Base-by-base conservation (phyloP, 2,329 filamentous ascomycete genomes). In the Ophiostoma australiae region DNA sequence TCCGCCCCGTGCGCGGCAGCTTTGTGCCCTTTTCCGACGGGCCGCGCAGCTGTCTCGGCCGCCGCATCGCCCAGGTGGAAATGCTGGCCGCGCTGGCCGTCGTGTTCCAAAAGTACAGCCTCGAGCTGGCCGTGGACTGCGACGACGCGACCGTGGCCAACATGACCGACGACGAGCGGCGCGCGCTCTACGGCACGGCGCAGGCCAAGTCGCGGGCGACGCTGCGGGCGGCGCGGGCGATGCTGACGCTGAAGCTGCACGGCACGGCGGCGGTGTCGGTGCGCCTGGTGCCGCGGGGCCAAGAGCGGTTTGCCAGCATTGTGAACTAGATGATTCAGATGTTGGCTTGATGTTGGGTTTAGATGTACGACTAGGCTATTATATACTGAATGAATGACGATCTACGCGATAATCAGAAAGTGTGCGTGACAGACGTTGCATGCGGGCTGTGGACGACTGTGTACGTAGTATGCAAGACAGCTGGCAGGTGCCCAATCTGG, bases 191-290 rank as follows among this genome's bases (percentile, higher is more conserved):
- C 81, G 78, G 80, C 72, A 86, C 84, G 78, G 90, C 90, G 48
- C 85, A 87, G 75, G 66, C 66, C 66, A 44, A 67, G 39, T 85
- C 86, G 37, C 79, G 84, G 72, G 77, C 81, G 69, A 39, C 35
- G 10, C 63, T 66, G 35, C 63, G 63, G 35, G 23, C 35, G 20
- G 63, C 63, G 8, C 20, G 33, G 37, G 86, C 85, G n/a, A 79
- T 91, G 71, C 84, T 94, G 72, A 93, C 91, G 72, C 81, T 94
- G 74, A 91, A 92, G 80, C 82, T 94, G 78, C 83, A 88, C 39
- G 83, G 81, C n/a, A 81, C 79, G 31, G 81, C 81, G 6, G 81
- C 85, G 70, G 87, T 94, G 44, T 89, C 90, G 0, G 81, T 94
- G 58, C 81, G 90, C 73, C 79, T 94, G 74, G 89, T 92, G 11